These are phyloP conservation scores for Kwoniella botswanensis DNA, from an alignment of 768 basidiomycete genomes.

Conservation along the genomic window DNA sequence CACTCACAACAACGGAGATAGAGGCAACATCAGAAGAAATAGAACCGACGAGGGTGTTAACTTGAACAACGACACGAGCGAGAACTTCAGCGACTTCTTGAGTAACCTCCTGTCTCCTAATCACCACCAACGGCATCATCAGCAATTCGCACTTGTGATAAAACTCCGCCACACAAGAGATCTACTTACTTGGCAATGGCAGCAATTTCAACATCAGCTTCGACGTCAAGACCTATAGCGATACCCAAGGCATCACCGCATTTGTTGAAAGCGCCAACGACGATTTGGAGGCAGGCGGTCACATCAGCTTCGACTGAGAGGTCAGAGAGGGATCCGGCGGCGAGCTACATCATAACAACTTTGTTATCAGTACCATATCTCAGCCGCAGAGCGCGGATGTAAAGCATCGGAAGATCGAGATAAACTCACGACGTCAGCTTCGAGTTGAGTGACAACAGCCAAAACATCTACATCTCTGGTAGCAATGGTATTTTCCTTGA, in stretches of 20 bases:
- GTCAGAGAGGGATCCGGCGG: constrained; percentile 11
- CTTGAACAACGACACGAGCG: constrained; percentile 11
- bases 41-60: constrained; percentile 16
- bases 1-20: constrained; percentile 18
- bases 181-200: constrained; percentile 21
- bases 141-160: neutral
- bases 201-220: constrained; percentile 19
- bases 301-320: constrained; percentile 20
- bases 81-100: constrained; percentile 22
- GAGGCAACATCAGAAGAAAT: constrained; percentile 12
- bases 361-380: too few species aligned
- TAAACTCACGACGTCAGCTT: constrained; percentile 20
- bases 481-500: constrained; percentile 12
- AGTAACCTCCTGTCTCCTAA: constrained; percentile 14
- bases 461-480: constrained; percentile 27
- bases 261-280: constrained; percentile 25
- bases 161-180: neutral
- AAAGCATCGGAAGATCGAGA: too few species aligned
- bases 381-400: too few species aligned
- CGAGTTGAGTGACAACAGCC: constrained; percentile 24
- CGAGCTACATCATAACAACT: neutral
- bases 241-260: constrained; percentile 22
- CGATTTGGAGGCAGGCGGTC: constrained; percentile 16
- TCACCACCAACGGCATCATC: neutral
- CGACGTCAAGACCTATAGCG: constrained; percentile 17